A percentile compares a stretch with the other conserved stretches of the same genome.
Conservation (phyloP, 2,329 filamentous ascomycete species). For the Trichoderma harzianum region DNA sequence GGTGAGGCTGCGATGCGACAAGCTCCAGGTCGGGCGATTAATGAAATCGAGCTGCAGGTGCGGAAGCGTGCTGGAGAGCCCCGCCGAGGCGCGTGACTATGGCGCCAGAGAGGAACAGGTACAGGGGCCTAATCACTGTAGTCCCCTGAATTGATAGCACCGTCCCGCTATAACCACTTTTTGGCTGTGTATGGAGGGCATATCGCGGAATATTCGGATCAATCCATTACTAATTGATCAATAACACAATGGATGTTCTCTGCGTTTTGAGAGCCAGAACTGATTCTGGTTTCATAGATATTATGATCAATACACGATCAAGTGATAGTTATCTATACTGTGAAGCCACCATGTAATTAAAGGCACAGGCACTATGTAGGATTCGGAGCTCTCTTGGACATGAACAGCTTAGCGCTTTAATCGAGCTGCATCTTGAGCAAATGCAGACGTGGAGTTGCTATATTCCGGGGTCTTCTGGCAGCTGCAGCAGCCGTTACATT, state of each 20-base stretch:
- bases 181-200: background rate
- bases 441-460: background rate
- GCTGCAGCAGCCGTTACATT: background rate
- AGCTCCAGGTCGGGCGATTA: background rate
- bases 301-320: background rate
- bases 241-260: background rate
- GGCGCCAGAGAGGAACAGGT: background rate
- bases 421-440: background rate
- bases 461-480: background rate
- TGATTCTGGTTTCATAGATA: background rate
- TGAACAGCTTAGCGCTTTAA: background rate
- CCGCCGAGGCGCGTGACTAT: constrained; percentile 14
- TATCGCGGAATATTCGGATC: background rate
- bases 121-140: background rate
- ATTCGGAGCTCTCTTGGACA: background rate
- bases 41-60: background rate
- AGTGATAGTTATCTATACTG: background rate
- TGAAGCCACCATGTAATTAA: background rate
- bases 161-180: background rate
- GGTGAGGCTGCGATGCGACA: constrained; percentile 1
- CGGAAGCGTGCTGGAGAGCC: constrained; percentile 2
- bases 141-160: background rate
- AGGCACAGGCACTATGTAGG: background rate
- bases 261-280: background rate
- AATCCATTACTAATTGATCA: background rate